Evolutionary conservation across 2,329 filamentous ascomycete genomes (phyloP).

Genomic region (Ceratocystis colombiana): DNA sequence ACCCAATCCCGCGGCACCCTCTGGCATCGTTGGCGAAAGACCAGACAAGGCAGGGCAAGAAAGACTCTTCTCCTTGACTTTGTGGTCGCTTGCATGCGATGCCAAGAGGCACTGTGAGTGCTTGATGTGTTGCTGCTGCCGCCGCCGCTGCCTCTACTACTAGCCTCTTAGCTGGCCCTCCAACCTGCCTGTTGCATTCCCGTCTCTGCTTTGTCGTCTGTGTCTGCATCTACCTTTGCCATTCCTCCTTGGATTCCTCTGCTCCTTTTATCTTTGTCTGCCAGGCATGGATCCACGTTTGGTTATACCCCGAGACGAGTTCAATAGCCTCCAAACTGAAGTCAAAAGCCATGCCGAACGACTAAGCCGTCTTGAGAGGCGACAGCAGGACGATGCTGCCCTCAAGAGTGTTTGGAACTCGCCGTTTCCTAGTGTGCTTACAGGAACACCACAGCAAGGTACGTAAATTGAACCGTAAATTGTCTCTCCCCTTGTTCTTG

Average conservation of each 20-base stretch:
- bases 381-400: slow-evolving; percentile 56
- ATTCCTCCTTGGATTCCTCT: neutral
- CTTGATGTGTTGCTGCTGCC: neutral
- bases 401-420: slow-evolving; percentile 88
- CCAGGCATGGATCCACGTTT: slow-evolving; percentile 56
- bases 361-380: slow-evolving; percentile 52
- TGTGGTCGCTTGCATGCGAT: slow-evolving; percentile 22
- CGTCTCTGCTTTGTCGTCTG: neutral
- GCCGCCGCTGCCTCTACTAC: neutral
- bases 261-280: slow-evolving; percentile 4
- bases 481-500: neutral
- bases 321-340: slow-evolving; percentile 61
- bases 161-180: slow-evolving; percentile 5
- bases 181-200: neutral
- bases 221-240: neutral
- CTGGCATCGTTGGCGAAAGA: slow-evolving; percentile 21
- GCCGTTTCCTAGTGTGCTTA: slow-evolving; percentile 76
- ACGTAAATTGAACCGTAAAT: slow-evolving; percentile 23
- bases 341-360: slow-evolving; percentile 57
- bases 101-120: slow-evolving; percentile 21
- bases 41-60: slow-evolving; percentile 12
- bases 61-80: slow-evolving; percentile 18
- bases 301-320: slow-evolving; percentile 50
- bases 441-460: slow-evolving; percentile 82
- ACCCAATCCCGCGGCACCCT: slow-evolving; percentile 1